phyloP scores from a whole-genome alignment of 2,329 filamentous ascomycete species.

The Hirsutella thompsonii region DNA sequence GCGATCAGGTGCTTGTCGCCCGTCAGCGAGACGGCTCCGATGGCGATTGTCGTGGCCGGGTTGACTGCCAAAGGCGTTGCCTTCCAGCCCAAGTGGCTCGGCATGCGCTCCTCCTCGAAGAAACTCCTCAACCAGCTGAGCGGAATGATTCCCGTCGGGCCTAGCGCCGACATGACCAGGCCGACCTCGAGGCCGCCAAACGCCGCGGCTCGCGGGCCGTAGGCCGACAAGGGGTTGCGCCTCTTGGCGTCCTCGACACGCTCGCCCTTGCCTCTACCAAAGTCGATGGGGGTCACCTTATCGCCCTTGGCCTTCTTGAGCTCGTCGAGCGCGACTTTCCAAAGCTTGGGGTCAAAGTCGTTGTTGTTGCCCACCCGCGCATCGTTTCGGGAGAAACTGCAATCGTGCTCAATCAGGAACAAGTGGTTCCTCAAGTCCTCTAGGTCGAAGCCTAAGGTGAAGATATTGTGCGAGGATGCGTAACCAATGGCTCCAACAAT shows the following conservation, averaged over 20 bases:
- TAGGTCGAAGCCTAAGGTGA: neutral
- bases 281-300: neutral
- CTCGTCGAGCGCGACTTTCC: neutral
- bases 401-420: neutral
- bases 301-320: neutral
- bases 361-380: neutral
- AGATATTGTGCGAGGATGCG: neutral
- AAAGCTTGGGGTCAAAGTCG: neutral
- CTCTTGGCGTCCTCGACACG: neutral
- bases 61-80: neutral
- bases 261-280: neutral
- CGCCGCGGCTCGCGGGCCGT: neutral
- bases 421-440: neutral
- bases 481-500: neutral
- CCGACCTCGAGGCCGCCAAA: neutral
- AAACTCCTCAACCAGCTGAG: neutral
- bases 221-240: neutral
- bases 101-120: neutral
- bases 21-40: neutral
- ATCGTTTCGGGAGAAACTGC: neutral
- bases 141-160: neutral
- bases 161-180: neutral
- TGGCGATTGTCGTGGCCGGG: neutral
- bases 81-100: neutral
- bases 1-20: too few relatives aligned